Evolutionary conservation across 1,284 basidiomycete genomes (phyloP), one percentile per base, ranked within the genome.

Genomic region (Schizopora paradoxa): DNA sequence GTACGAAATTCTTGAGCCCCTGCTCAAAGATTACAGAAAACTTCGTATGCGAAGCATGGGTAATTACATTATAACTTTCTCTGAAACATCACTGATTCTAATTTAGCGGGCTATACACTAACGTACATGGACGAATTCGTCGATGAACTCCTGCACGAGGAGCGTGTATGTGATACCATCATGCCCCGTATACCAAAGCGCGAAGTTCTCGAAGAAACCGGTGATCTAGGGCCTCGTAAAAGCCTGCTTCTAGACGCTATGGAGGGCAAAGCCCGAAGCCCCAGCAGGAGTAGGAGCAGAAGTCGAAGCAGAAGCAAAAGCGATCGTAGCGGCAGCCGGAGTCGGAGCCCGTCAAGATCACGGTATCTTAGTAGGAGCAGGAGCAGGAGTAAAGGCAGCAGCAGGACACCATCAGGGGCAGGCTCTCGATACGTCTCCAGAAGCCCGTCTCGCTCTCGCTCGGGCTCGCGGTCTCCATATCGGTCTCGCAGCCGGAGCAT

Each of bases 91-190:
- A 19, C 35, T 25, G 47, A 47, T 22, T 56, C 47, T 11, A 32
- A 31, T 29, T 53, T 46, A 91, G 90, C 74, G 48, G 90, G 90
- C 14, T 96, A 90, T 61, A 71, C 74, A 0, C 66, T 99, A 35
- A 84, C 86, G 13, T 86, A 82, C 56, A 91, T 99, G 63, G 96
- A 99, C 65, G 90, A 95, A 61, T 98, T 92, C 60, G 75, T 94
- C 43, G 85, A 98, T 65, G 73, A 81, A 41, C 73, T 99, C 5
- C 67, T 99, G 19, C 81, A 74, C 1, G 83, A 96, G 61, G 94
- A 98, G 52, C 78, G 94, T 49, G 94, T 94, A 1, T 99, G 94
- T 64, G 95, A 99, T 66, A 89, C 93, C 56, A 98, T 98, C 56
- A 69, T 99, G 39, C 96, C 96, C 4, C 82, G 96, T 34, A 68